These are phyloP conservation scores for Hericium alpestre DNA, from an alignment of 768 basidiomycete species.

Conservation along the genomic window DNA sequence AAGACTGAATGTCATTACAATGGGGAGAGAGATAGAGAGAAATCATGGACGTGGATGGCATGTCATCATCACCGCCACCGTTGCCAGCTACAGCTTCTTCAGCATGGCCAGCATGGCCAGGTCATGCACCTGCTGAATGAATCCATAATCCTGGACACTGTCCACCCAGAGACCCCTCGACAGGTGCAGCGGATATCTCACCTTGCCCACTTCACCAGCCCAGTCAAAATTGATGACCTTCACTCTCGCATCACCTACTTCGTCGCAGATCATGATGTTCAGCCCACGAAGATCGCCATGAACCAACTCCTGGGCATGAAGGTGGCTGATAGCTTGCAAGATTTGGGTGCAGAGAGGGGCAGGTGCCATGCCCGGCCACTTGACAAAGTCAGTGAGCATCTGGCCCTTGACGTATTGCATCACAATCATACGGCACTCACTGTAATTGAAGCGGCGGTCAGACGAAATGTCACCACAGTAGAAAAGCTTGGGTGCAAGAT, in stretches of 20 bases:
- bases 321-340: slow-evolving; percentile 6
- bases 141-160: too few species aligned
- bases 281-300: slow-evolving; percentile 26
- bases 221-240: slow-evolving; percentile 31
- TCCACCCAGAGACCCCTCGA: too few species aligned
- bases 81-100: too few species aligned
- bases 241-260: background rate
- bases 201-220: slow-evolving; percentile 21
- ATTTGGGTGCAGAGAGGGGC: slow-evolving; percentile 18
- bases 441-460: background rate
- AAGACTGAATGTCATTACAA: too few species aligned
- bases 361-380: too few species aligned
- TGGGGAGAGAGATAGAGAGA: too few species aligned
- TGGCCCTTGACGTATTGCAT: slow-evolving; percentile 26
- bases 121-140: too few species aligned
- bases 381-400: background rate
- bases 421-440: slow-evolving; percentile 24
- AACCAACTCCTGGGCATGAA: slow-evolving; percentile 28
- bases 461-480: slow-evolving; percentile 5
- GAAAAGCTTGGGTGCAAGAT: slow-evolving; percentile 19
- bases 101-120: too few species aligned
- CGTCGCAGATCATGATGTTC: slow-evolving; percentile 21
- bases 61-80: too few species aligned
- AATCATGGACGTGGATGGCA: too few species aligned
- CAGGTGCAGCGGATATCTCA: slow-evolving; percentile 8